Base-by-base conservation (phyloP, 768 basidiomycete species). In the Dictyophora rubrovolvata region DNA sequence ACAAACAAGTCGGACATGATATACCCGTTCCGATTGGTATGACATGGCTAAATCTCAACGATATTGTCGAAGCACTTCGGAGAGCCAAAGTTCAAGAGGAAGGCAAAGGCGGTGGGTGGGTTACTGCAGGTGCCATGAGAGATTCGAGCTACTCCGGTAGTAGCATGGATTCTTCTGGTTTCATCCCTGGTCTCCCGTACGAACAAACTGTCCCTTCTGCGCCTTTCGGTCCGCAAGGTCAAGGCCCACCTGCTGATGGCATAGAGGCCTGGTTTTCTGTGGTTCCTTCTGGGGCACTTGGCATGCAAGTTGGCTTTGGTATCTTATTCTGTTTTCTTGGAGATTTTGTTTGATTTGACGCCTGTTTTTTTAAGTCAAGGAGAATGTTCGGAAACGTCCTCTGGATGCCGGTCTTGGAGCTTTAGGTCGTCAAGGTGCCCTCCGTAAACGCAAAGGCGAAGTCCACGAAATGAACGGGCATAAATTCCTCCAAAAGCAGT, bases 381-480 rank as follows among this genome's bases (percentile, higher is more conserved):
- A 97, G 72, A 98, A 95, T 67, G 88, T 94, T 33, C 87, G 93
- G 62, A 94, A 95, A 69, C 86, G 96, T 46, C 93, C 94, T n/a
- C 70, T 94, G 61, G 96, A 99, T 66, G 89, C 83, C 4, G 56
- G 56, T 58, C 84, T 85, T 11, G 89, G 88, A 54, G 93, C 93
- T 60, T 83, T 99, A 46, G 96, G 95, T 53, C 93, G 96, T 70
- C 95, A 97, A 74, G 96, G 95, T 56, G 96, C 96, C 60, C 85
- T 99, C 64, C 87, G 94, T 68, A 97, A 96, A 74, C 89, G 94
- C 67, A 97, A 97, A 73, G 95, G 85, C 64, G 95, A 98, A 75
- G 87, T 98, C 2, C 93, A 94, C 74, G 94, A 98, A 73, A 97
- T 97, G 92, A 98, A 98, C 69, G 96, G 96, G 11, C 96, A 99